Percentiles rank a stretch among this genome's conserved stretches.
phyloP scores from a whole-genome alignment of 1,139 yeast genomes.

The Geotrichum carabidarum region DNA sequence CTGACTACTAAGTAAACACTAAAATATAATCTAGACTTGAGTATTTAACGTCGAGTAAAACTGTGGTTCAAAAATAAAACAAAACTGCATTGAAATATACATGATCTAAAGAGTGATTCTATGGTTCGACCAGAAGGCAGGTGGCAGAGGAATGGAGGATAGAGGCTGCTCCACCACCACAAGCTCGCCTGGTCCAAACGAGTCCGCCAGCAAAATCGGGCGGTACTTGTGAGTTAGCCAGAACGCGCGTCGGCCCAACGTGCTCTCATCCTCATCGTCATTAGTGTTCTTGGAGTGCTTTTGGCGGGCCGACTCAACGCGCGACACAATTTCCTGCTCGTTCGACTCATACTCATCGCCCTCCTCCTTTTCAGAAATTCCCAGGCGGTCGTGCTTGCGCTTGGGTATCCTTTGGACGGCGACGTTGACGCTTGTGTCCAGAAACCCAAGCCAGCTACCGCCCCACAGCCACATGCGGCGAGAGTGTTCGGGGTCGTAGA shows the following conservation, averaged over 20 bases:
- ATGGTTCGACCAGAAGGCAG: conserved; percentile 69
- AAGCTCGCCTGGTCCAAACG: conserved; percentile 54
- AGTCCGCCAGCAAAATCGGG: conserved; percentile 61
- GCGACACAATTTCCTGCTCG: conserved; percentile 9
- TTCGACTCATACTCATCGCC: background rate
- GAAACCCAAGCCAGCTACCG: conserved; percentile 72
- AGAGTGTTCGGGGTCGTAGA: conserved; percentile 40
- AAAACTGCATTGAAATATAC: background rate
- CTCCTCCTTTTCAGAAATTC: conserved; percentile 37
- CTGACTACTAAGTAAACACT: conserved; percentile 34
- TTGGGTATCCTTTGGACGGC: conserved; percentile 43
- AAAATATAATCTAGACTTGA: background rate
- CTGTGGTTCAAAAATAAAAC: background rate
- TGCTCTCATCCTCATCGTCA: conserved; percentile 30
- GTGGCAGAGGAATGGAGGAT: conserved; percentile 54
- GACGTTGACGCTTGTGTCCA: conserved; percentile 61
- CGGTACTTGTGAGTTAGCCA: conserved; percentile 76
- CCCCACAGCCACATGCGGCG: conserved; percentile 79
- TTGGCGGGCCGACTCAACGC: conserved; percentile 14
- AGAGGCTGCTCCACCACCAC: conserved; percentile 75
- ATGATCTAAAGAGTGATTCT: conserved; percentile 49
- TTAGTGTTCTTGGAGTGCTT: background rate
- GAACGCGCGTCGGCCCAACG: conserved; percentile 44
- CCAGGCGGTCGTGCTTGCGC: conserved; percentile 55
- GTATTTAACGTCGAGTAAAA: too few relatives aligned